Evolutionary conservation across 495 filamentous ascomycete genomes (phyloP), one percentile per base, ranked within the genome.

Genomic region (Hyaloscypha bicolor): DNA sequence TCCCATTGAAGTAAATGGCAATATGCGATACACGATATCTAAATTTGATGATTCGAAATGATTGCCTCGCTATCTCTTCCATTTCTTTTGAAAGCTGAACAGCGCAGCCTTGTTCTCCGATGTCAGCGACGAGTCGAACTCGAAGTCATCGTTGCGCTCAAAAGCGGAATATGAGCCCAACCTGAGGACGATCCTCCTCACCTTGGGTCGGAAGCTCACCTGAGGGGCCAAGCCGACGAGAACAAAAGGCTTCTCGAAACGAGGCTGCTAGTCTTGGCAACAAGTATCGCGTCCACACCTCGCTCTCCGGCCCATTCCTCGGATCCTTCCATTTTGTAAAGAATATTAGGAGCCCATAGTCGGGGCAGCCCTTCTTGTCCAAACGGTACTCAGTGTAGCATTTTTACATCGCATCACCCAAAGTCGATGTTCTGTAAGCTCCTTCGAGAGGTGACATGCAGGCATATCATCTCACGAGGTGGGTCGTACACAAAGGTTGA

Each of bases 291-390:
- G 21, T 62, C 65, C 65, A 67, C 25, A 37, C 52, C 21, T 37
- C 58, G 57, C 48, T 37, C 55, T 67, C 63, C 29, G 63, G 63
- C 6, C 30, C 63, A 25, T 29, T 0, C 52, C 63, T 52, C 33
- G 58, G 58, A 31, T 65, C 53, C 53, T 68, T 68, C 66, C 66
- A 68, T 22, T 60, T 63, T 2, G 66, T 58, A 42, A 68, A 52
- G 52, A 68, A 63, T 32, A 68, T 68, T 30, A 37, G 60, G n/a
- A 57, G 4, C 25, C 66, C 52, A 63, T 64, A 32, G 25, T 29
- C 37, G 9, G 30, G 11, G 33, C 63, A 58, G 53, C 59, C 39
- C 19, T 63, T 63, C 16, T 63, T 48, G 66, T 68, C 66, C 37
- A 68, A 52, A 45, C 55, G 48, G 42, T 53, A 68, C 63, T 68